These are phyloP conservation scores for Canavalia gladiata DNA, from an alignment of 306 rosid genomes.

Conservation along the genomic window DNA sequence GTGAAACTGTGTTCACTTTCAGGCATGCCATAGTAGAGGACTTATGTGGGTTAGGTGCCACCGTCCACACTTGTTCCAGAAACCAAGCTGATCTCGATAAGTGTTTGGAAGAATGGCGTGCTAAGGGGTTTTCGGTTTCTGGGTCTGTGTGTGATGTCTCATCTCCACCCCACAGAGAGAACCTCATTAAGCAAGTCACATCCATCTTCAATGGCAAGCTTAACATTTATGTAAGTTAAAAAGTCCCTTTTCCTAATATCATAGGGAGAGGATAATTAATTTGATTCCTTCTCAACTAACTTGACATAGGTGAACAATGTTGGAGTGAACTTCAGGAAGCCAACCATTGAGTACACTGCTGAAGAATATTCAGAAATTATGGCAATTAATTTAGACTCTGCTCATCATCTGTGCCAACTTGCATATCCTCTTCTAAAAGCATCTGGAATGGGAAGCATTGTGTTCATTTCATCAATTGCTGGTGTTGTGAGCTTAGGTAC, in stretches of 20 bases:
- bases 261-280: neutral
- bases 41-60: slow-evolving; percentile 81
- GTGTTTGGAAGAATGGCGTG: slow-evolving; percentile 70
- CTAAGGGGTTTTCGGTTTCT: slow-evolving; percentile 68
- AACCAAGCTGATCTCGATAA: slow-evolving; percentile 68
- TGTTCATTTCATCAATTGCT: slow-evolving; percentile 83
- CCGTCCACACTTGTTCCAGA: slow-evolving; percentile 85
- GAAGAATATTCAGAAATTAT: slow-evolving; percentile 65
- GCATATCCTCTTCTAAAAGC: slow-evolving; percentile 81
- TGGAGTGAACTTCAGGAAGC: slow-evolving; percentile 84
- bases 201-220: slow-evolving; percentile 70
- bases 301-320: slow-evolving; percentile 80
- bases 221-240: slow-evolving; percentile 67
- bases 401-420: slow-evolving; percentile 76
- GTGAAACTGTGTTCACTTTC: slow-evolving; percentile 19
- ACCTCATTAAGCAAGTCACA: slow-evolving; percentile 61
- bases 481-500: slow-evolving; percentile 59
- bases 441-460: slow-evolving; percentile 83
- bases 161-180: slow-evolving; percentile 62
- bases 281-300: slow-evolving; percentile 4
- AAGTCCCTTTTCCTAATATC: neutral
- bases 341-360: slow-evolving; percentile 69
- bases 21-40: slow-evolving; percentile 86
- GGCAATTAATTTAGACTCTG: slow-evolving; percentile 76
- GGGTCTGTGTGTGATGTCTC: slow-evolving; percentile 82